phyloP scores from a whole-genome alignment of 176 grass and related monocot genomes.

The Lolium rigidum region DNA sequence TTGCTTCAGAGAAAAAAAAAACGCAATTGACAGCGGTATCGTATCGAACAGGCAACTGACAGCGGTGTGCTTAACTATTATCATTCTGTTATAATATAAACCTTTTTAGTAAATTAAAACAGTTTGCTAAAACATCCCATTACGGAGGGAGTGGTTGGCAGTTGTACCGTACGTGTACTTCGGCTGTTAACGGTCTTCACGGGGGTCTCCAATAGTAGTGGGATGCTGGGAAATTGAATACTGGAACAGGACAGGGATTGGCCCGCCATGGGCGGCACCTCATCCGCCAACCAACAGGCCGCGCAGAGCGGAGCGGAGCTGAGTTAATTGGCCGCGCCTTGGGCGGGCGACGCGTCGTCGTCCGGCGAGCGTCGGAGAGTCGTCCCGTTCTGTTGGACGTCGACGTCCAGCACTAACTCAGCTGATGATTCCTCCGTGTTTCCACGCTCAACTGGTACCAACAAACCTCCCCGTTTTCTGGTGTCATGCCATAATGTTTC shows the following conservation, averaged over 20 bases:
- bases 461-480: background rate
- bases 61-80: background rate
- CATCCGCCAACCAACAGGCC: background rate
- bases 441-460: background rate
- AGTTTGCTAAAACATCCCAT: too few species aligned
- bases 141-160: background rate
- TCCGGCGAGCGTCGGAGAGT: background rate
- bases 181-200: background rate
- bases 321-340: background rate
- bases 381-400: background rate
- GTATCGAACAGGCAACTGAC: background rate
- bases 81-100: too few species aligned
- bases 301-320: background rate
- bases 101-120: too few species aligned
- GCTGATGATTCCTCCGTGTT: background rate
- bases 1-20: too few species aligned
- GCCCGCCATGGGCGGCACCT: conserved; percentile 19
- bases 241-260: background rate
- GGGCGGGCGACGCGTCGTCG: background rate
- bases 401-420: background rate
- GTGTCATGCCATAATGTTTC: background rate
- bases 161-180: background rate
- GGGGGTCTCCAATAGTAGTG: background rate
- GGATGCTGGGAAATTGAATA: background rate
- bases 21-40: background rate